Evolutionary conservation across 352 stramenopile species (phyloP).

Genomic region (Globisporangium polare): DNA sequence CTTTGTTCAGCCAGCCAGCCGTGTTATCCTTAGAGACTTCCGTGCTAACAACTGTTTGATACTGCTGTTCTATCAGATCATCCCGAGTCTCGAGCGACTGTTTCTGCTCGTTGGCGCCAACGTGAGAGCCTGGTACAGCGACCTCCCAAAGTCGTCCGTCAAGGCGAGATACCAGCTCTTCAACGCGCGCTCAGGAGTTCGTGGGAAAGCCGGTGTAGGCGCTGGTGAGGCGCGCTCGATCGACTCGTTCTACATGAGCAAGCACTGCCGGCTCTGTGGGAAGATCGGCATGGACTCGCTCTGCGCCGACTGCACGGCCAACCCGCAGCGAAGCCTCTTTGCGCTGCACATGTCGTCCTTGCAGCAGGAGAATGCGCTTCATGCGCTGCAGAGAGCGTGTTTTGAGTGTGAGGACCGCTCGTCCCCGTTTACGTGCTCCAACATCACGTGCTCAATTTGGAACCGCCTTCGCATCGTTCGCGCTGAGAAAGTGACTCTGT

Average conservation of each 20-base stretch:
- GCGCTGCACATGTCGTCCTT: slow-evolving; percentile 43
- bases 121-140: slow-evolving; percentile 66
- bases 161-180: slow-evolving; percentile 49
- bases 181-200: slow-evolving; percentile 14
- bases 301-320: slow-evolving; percentile 43
- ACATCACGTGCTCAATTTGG: slow-evolving; percentile 62
- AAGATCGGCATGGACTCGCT: slow-evolving; percentile 47
- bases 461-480: slow-evolving; percentile 52
- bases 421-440: slow-evolving; percentile 39
- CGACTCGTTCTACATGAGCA: slow-evolving; percentile 83
- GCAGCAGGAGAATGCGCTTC: slow-evolving; percentile 36
- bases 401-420: slow-evolving; percentile 50
- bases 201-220: slow-evolving; percentile 6
- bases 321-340: slow-evolving; percentile 68
- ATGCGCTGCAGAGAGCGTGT: slow-evolving; percentile 37
- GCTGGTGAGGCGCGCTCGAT: slow-evolving; percentile 39
- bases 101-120: slow-evolving; percentile 78
- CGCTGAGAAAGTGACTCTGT: slow-evolving; percentile 32
- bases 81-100: slow-evolving; percentile 83
- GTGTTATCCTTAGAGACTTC: neutral
- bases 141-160: slow-evolving; percentile 48
- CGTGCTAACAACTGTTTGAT: neutral
- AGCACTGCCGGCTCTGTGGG: slow-evolving; percentile 73
- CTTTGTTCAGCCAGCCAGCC: neutral
- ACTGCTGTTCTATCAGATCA: slow-evolving; percentile 32